Percentiles rank a stretch among this genome's conserved stretches.
These are phyloP conservation scores for Sugiyamaella paludigena DNA, from an alignment of 1,139 yeast species.

Conservation along the genomic window DNA sequence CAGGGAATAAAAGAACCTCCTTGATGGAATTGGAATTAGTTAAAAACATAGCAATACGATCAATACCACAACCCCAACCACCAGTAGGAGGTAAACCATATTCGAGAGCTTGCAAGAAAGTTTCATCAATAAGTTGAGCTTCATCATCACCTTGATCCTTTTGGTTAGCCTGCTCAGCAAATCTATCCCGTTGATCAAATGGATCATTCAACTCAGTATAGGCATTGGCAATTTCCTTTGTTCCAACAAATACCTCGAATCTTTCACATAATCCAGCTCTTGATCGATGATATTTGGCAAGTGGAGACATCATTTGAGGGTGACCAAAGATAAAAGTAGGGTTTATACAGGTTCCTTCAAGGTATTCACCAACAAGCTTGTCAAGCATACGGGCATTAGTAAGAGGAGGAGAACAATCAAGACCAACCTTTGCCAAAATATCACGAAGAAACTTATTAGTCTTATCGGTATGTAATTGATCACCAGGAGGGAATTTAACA, in stretches of 20 bases:
- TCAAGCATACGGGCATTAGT: conserved; percentile 99
- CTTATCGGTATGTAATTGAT: conserved; percentile 88
- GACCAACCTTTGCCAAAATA: conserved; percentile 70
- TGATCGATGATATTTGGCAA: conserved; percentile 93
- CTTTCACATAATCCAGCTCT: conserved; percentile 96
- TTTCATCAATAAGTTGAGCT: conserved; percentile 94
- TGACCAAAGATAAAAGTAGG: conserved; percentile 98
- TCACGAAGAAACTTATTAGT: conserved; percentile 87
- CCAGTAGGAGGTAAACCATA: conserved; percentile 99
- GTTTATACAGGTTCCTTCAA: conserved; percentile 89
- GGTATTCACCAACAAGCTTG: conserved; percentile 87
- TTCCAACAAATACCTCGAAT: conserved; percentile 97
- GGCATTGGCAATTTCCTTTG: conserved; percentile 97
- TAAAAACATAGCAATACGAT: conserved; percentile 96
- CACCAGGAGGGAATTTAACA: conserved; percentile 94
- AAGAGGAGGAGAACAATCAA: conserved; percentile 94
- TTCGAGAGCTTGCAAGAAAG: conserved; percentile 96
- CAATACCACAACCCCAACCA: conserved; percentile 99
- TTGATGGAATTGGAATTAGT: conserved; percentile 95
- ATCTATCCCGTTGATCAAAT: conserved; percentile 94
- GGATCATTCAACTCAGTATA: conserved; percentile 99
- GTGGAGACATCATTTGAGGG: conserved; percentile 99
- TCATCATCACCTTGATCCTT: conserved; percentile 99
- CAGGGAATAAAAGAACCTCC: conserved; percentile 97
- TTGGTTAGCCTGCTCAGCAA: conserved; percentile 98